Evolutionary conservation across 169 alveolate species (phyloP), one percentile per base, ranked within the genome.

Genomic region (Eimeria brunetti): DNA sequence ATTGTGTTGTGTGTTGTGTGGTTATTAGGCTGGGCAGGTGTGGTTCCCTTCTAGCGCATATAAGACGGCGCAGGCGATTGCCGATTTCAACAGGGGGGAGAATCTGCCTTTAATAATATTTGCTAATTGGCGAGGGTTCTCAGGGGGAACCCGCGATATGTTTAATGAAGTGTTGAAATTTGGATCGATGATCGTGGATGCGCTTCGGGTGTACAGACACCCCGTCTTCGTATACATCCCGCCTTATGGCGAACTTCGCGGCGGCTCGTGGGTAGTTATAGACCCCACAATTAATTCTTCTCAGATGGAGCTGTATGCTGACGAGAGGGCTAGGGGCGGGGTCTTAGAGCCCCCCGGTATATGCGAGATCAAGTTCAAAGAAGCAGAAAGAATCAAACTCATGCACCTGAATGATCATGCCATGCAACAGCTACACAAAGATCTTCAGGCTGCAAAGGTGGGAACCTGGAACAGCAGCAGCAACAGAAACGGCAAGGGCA

Each of bases 221-320:
- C 98, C 98, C 58, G 97, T 97, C 56, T 96, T 97, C 76, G 97
- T 97, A 22, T 97, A 97, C 94, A 97, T 97, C n/a, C 98, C 98
- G 9, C 98, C 98, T 38, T 94, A 90, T 27, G 98, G 98, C 16
- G 98, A 97, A 85, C 88, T 97, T 58, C 95, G 98, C 30, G 98
- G 98, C 8, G 98, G 98, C 36, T 97, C 98, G n/a, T 97, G 98
- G 98, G 98, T 97, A n/a, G 98, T 97, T 67, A 96, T 97, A 12
- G 98, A 97, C 86, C 98, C 98, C 53, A 95, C 97, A 56, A 95
- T 97, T 88, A 97, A 97, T 93, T 95, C 98, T 53, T 97, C 97
- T 53, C 95, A 96, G 69, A 98, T 98, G 96, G 98, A 97, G 96
- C 97, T 97, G 98, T 96, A 78, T 58, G 99, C 99, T 18, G 99